Evolutionary conservation across 768 basidiomycete genomes (phyloP), one percentile per base, ranked within the genome.

Genomic region (Termitomyces sp.): DNA sequence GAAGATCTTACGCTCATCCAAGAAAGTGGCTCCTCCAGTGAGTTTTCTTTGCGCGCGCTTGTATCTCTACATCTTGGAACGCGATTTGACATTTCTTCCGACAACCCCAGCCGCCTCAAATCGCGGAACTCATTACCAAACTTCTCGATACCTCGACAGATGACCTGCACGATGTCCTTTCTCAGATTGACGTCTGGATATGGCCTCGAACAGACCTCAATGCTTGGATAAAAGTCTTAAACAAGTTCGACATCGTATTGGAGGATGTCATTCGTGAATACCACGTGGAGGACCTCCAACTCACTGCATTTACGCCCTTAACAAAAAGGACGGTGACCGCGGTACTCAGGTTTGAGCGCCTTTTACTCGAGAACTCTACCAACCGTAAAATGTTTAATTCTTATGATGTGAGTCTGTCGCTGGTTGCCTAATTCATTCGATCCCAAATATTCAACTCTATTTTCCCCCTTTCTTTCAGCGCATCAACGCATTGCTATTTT

Each of bases 151-250:
- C 88, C 4, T 74, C 84, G 3, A 86, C 85, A 58, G 83, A 91
- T 41, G 85, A 93, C 62, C 77, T 98, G 29, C 75, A 86, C 3
- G 72, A 82, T 50, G 77, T 87, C 57, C 79, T 98, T 57, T 72
- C 79, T 32, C 72, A 80, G 59, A 86, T 95, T 66, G 83, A 88
- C 64, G 70, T 78, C 4, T 99, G 97, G 97, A 87, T 82, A 69
- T 98, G 92, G 88, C 92, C 94, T 36, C 84, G 97, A 61, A 94
- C 94, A 56, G 97, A 99, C 78, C 81, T 99, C 59, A 94, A 97
- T 74, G 86, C 90, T 56, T 99, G 97, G 97, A 86, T 93, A 70
- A 87, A 88, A 68, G 92, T 95, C 57, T 84, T 99, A 48, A 96
- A 99, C 80, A 90, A 90, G 69, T 94, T 99, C 69, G 97, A 99